Evolutionary conservation across 1,284 basidiomycete genomes (phyloP), one percentile per base, ranked within the genome.

Genomic region (Cryptococcus jaspeensis): DNA sequence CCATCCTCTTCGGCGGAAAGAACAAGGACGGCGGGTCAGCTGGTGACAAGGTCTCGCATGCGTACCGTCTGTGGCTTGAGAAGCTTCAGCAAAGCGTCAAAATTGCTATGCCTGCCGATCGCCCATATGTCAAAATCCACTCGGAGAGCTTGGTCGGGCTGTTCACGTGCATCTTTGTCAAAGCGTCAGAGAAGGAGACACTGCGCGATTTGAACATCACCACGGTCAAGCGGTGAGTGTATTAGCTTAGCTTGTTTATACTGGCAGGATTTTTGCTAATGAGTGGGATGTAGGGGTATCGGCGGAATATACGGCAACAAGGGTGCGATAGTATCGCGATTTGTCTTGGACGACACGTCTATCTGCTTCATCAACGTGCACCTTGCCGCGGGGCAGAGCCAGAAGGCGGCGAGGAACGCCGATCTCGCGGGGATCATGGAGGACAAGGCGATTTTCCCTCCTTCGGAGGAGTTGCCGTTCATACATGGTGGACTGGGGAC

Each of bases 361-460:
- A 76, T 98, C 25, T 97, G 92, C 72, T 89, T 97, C 69, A 85
- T 97, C 79, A 99, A 99, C 77, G 92, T 91, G 64, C 95, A 99
- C 80, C 82, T 99, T 50, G 95, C 94, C 5, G 94, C 95, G 2
- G 94, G 95, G 1, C 93, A 96, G 71, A 83, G 84, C 60, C 87
- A 90, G 47, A 84, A 90, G 28, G 83, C 88, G 9, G 83, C 88
- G 61, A 82, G 95, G 6, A 97, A 96, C 69, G 85, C 86, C 0
- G 93, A 98, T 74, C 80, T 93, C 4, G 87, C 87, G 0, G 88
- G 86, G 1, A 89, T 95, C 56, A 77, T 96, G 56, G 93, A 96
- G 66, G 87, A 90, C 66, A 86, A 87, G 59, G 77, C 82, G 2
- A 80, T 92, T 2, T 87, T 93, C 58, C 83, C 87, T 0, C 44